Percentiles rank a stretch among this genome's conserved stretches.
Evolutionary conservation across 208 protist genomes (phyloP).

Genomic region (Leishmania braziliensis): DNA sequence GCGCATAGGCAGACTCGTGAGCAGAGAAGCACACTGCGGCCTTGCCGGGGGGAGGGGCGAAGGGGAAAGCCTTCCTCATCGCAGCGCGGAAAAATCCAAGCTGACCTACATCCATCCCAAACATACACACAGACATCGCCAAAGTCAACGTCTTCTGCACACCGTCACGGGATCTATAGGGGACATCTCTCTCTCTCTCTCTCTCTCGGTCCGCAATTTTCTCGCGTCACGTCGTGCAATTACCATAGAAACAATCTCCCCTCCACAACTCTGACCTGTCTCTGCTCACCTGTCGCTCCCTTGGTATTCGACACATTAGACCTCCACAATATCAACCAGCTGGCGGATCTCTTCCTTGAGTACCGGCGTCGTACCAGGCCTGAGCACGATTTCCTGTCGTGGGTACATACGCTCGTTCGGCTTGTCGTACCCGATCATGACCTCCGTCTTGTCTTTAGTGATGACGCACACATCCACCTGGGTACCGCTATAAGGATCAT

Average conservation of each 20-base stretch:
- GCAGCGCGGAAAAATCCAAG: background rate
- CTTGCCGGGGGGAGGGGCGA: background rate
- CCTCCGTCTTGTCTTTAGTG: slow-evolving; percentile 84
- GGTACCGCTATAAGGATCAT: slow-evolving; percentile 99
- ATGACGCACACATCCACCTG: slow-evolving; percentile 99
- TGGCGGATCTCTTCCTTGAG: slow-evolving; percentile 76
- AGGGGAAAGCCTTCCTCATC: background rate
- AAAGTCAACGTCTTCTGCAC: background rate
- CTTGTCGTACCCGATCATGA: slow-evolving; percentile 85
- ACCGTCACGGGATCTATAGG: background rate
- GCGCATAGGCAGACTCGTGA: background rate
- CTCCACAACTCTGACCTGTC: background rate
- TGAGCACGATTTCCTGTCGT: slow-evolving; percentile 66
- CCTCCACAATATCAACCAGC: slow-evolving; percentile 77
- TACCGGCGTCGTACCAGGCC: slow-evolving; percentile 82
- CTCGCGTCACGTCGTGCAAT: background rate
- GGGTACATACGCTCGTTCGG: slow-evolving; percentile 86
- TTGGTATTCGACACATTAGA: slow-evolving; percentile 23
- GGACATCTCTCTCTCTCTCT: background rate
- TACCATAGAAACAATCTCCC: too few relatives aligned
- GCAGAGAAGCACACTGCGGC: background rate
- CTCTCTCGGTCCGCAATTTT: background rate
- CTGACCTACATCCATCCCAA: background rate
- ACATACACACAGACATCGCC: background rate
- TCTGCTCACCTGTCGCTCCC: background rate